Evolutionary conservation across 345 rosid genomes (phyloP), one percentile per base, ranked within the genome.

Genomic region (Eucalyptus coolabah): DNA sequence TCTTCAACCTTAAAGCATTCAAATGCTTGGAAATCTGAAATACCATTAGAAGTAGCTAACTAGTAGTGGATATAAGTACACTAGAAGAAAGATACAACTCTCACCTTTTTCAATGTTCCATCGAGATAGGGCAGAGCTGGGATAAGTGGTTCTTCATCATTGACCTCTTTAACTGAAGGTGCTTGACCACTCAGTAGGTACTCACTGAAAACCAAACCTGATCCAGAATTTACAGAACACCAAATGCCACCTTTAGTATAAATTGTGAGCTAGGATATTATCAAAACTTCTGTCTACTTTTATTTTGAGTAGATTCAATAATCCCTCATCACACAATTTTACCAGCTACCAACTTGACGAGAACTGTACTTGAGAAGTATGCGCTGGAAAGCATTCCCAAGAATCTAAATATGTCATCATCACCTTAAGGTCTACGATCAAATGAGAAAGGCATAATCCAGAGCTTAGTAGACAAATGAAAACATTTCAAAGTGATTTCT

Each of bases 121-220:
- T 92, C 91, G 24, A 94, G 92, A 81, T 90, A 90, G 28, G 92
- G 94, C 82, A 91, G 83, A 86, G 95, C 93, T 60, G 99, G 98
- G 88, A 97, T 96, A 93, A 96, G 93, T n/a, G 98, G 99, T 88
- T 98, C 99, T 92, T 96, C 99, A n/a, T 94, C 96, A 89, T 97
- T 98, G 93, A 97, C 98, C 88, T 98, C 99, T 92, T 93, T 97
- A 92, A 97, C 92, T 50, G 95, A 89, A 92, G 98, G 99, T 89
- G 98, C 97, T 93, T 96, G 97, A 81, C 99, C 99, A 42, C 96
- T 95, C n/a, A 96, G 95, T 88, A 97, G 98, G 90, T 98, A 97
- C 89, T 98, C 99, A 69, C 99, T 97, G 90, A 97, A 98, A 92
- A 98, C 95, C 91, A 98, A 92, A 94, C 98, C 99, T 97, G 95